Conservation (phyloP, 345 rosid genomes). For the Dipteronia dyeriana region DNA sequence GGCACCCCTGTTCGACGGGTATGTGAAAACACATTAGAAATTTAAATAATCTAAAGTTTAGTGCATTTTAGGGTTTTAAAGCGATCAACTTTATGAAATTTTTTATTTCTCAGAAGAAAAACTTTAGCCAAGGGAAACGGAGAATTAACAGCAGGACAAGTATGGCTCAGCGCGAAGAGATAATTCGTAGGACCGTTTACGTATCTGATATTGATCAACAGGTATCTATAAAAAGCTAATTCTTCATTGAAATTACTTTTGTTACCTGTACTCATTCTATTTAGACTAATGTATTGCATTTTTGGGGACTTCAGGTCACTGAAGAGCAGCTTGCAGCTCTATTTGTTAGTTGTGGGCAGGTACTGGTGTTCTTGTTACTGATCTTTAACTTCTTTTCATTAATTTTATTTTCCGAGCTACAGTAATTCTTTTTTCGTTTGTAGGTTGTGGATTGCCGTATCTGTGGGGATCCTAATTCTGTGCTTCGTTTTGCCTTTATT, state of each 20-base stretch:
- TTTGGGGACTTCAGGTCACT: conserved; percentile 58
- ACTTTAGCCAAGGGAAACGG: conserved; percentile 65
- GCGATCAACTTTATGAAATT: neutral
- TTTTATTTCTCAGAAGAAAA: conserved; percentile 58
- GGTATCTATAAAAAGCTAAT: conserved; percentile 36
- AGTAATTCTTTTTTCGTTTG: neutral
- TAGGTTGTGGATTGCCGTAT: conserved; percentile 97
- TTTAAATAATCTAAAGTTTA: neutral
- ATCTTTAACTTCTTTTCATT: neutral
- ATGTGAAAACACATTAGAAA: neutral
- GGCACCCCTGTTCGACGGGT: conserved; percentile 54
- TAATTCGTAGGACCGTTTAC: conserved; percentile 82
- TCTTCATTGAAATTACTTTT: conserved; percentile 9
- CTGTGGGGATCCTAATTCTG: conserved; percentile 94
- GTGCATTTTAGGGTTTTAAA: neutral
- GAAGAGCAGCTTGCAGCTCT: conserved; percentile 97
- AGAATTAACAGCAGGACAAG: conserved; percentile 74
- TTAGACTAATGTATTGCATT: conserved; percentile 7
- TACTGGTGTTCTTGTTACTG: conserved; percentile 29
- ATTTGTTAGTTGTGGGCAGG: conserved; percentile 86
- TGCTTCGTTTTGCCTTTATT: conserved; percentile 89
- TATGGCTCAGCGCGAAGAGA: conserved; percentile 89
- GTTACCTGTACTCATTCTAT: neutral
- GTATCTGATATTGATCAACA: conserved; percentile 96
- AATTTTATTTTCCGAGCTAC: conserved; percentile 5